Percentiles rank a stretch among this genome's conserved stretches.
These are phyloP conservation scores for Prunus mume DNA, from an alignment of 306 rosid genomes.

Conservation along the genomic window DNA sequence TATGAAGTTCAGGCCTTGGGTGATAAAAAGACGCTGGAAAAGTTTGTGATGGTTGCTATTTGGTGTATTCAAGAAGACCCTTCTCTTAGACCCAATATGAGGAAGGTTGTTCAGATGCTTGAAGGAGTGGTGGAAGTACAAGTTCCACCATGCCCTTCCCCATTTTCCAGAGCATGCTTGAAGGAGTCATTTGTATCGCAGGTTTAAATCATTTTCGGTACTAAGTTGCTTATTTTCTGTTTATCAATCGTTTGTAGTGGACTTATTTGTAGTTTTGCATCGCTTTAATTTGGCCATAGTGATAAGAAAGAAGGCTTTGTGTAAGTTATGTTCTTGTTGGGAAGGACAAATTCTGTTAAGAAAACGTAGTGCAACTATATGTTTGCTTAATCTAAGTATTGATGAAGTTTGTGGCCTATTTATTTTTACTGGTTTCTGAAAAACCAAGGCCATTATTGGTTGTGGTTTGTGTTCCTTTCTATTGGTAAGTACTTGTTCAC, in stretches of 20 bases:
- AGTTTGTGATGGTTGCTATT: slow-evolving; percentile 14
- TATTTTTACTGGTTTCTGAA: too few species aligned
- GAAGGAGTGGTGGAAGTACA: slow-evolving; percentile 36
- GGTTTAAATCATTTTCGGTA: background rate
- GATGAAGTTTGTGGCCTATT: too few species aligned
- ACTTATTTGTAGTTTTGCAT: background rate
- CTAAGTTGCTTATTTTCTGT: too few species aligned
- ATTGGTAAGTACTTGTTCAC: too few species aligned
- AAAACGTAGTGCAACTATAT: too few species aligned
- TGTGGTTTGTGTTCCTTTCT: too few species aligned
- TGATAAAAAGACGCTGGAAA: slow-evolving; percentile 15
- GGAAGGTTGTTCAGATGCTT: slow-evolving; percentile 33
- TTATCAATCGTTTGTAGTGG: background rate
- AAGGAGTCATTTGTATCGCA: background rate
- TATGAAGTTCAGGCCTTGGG: slow-evolving; percentile 9
- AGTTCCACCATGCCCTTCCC: slow-evolving; percentile 35
- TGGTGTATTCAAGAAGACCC: slow-evolving; percentile 40
- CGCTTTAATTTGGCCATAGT: too few species aligned
- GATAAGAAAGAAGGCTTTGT: too few species aligned
- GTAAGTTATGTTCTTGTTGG: too few species aligned
- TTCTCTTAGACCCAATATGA: slow-evolving; percentile 30
- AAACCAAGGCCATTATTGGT: too few species aligned
- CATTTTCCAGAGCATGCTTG: background rate
- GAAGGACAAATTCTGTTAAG: too few species aligned
- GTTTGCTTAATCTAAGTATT: too few species aligned